Conservation (phyloP, 345 rosid genomes). For the Eucalyptus marginata region DNA sequence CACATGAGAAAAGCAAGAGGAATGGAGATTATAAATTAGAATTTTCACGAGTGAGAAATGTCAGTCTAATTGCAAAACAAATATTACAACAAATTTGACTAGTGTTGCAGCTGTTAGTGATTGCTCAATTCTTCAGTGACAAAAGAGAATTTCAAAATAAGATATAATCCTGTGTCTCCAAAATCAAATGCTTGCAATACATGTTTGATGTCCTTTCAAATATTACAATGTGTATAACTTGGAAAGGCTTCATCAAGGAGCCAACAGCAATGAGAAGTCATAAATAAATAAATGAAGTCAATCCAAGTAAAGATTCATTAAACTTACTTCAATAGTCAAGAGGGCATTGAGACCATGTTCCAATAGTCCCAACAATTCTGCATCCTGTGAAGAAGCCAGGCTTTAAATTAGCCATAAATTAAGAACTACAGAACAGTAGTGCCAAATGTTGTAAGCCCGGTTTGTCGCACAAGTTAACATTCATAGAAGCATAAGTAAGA, state of each 20-base stretch:
- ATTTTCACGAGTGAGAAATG: not conserved
- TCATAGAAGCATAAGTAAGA: not conserved
- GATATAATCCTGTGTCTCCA: not conserved
- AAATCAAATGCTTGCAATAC: not conserved
- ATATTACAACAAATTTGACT: not conserved
- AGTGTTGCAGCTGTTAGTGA: not conserved
- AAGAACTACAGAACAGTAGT: not conserved
- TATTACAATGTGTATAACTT: not conserved
- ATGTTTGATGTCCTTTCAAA: not conserved
- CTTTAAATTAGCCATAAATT: not conserved
- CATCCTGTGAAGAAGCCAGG: conserved; percentile 10
- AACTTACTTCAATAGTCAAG: conserved; percentile 33
- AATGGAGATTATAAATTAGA: not conserved
- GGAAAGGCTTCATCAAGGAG: not conserved
- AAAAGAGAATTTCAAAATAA: not conserved
- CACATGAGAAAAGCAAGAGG: not conserved
- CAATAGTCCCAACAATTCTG: conserved; percentile 11
- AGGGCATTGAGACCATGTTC: conserved; percentile 43
- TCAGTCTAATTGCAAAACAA: not conserved
- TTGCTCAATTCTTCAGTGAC: not conserved
- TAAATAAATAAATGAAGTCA: not conserved
- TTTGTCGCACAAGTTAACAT: not conserved
- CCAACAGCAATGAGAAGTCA: not conserved
- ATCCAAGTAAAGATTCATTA: not conserved
- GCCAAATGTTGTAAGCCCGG: not conserved